Base-by-base conservation (phyloP, 345 rosid genomes). In the Salix purpurea region DNA sequence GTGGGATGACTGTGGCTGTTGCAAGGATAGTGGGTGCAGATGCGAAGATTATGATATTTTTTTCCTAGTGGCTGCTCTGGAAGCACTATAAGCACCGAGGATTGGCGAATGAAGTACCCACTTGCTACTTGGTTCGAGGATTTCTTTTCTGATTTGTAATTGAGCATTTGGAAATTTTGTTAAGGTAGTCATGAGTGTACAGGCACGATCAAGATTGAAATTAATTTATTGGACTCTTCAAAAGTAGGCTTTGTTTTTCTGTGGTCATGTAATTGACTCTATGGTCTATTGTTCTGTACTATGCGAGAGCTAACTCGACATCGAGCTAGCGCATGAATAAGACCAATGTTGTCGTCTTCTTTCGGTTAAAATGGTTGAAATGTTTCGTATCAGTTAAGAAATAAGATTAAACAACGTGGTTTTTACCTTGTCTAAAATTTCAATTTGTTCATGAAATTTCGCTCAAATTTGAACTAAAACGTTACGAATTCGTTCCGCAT, bases 1-100 rank as follows among this genome's bases (percentile, higher is more conserved):
- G 42, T 19, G 40, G 75, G 75, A 64, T n/a, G 82, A 74, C 19
- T 80, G 89, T 32, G 84, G 78, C 4, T 85, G 84, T 34, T 32
- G 87, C 73, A 42, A 52, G 21, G 74, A 80, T 42, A 69, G 66
- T 67, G 78, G 83, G 13, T 77, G 83, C 64, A 72, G 16, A 10
- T 84, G 83, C 68, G 87, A 75, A 68, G 84, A 84, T 58, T 83
- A 83, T 74, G 87, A 91, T 18, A 54, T 79, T 21, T 80, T 88
- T 82, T 90, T 87, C 26, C 28, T 84, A 7, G 88, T 72, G 32
- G 90, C 80, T 36, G 88, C 88, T 71, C 69, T 91, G 9, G 88
- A 89, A 56, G 87, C 87, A 73, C 75, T 83, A 4, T 86, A 86
- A 66, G 44, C 68, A 32, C 40, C 68, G 32, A 16, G 19, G 68